phyloP scores from a whole-genome alignment of 2,329 filamentous ascomycete species.

The Ceratocystis smalleyi region DNA sequence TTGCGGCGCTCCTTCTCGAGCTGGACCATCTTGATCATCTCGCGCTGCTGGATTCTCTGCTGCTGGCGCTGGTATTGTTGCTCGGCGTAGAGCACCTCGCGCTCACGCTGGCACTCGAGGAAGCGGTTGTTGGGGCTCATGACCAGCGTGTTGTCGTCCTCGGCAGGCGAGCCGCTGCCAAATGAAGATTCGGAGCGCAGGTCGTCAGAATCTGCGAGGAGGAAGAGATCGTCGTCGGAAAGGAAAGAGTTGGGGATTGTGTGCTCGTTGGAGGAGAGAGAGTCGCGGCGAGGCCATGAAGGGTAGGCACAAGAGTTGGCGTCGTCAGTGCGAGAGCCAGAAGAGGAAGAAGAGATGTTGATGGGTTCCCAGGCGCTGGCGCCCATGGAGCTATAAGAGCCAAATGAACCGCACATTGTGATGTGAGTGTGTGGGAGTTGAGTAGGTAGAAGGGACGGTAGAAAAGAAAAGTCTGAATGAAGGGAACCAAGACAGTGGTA shows the following conservation, averaged over 20 bases:
- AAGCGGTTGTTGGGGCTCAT: conserved; percentile 8
- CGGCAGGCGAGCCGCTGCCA: conserved; percentile 7
- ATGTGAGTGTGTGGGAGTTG: neutral
- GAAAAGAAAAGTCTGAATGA: neutral
- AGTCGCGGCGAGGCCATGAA: conserved; percentile 41
- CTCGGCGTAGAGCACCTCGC: conserved; percentile 20
- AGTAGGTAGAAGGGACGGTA: neutral
- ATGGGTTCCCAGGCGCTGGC: conserved; percentile 30
- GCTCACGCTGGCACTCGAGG: conserved; percentile 14
- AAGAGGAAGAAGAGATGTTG: conserved; percentile 31
- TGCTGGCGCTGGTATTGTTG: conserved; percentile 26
- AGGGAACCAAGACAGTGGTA: neutral
- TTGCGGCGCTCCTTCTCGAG: conserved; percentile 41
- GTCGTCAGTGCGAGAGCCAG: conserved; percentile 26
- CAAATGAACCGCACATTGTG: conserved; percentile 36
- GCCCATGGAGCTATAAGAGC: conserved; percentile 37
- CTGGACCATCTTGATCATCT: conserved; percentile 35
- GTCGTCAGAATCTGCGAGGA: conserved; percentile 4
- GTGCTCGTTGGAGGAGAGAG: conserved; percentile 29
- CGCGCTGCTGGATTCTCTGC: conserved; percentile 36
- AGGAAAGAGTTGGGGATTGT: conserved; percentile 20
- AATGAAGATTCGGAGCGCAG: conserved; percentile 5
- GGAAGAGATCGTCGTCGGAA: conserved; percentile 19
- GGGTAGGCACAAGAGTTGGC: conserved; percentile 40
- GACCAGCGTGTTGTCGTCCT: neutral